Evolutionary conservation across 2,329 filamentous ascomycete genomes (phyloP), one percentile per base, ranked within the genome.

Genomic region (Myriangium duriaei): DNA sequence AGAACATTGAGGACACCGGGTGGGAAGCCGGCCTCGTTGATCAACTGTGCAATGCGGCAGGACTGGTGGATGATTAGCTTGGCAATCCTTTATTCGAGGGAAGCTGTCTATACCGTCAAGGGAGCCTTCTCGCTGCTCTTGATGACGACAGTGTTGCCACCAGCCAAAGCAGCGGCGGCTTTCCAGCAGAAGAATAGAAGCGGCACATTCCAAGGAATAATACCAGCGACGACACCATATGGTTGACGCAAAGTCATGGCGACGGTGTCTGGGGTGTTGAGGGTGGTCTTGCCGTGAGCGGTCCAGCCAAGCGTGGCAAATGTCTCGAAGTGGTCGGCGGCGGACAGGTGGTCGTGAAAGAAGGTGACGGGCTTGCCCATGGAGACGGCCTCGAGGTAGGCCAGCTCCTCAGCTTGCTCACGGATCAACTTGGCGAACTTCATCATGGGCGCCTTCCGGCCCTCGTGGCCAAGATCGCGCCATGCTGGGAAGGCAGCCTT

Each of bases 81-180:
- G 15, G 4, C 21, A 9, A 3, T 11, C 2, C 17, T 7, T 3
- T 7, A 15, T 5, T 16, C 21, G 12, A 43, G 42, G 14, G 11
- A 10, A 37, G 41, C n/a, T 30, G 26, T 13, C 46, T 55, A 49
- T 45, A 70, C 69, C 2, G 71, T 71, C 36, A 81, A 54, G 0
- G 76, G 76, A 0, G 74, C 71, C 47, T 75, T 67, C 56, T 80
- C 75, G 42, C 69, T 73, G 7, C 71, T 70, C 57, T 80, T 79
- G 18, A 79, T 52, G 2, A 79, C 55, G 29, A 79, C 67, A 14
- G 65, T 65, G 51, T 76, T 76, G 1, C 74, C 74, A 0, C 69
- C 68, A 0, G 70, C 72, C 18, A 79, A 58, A 0, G 74, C 74
- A 0, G 74, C 72, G 2, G 70, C 73, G 21, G 75, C 56, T 54